Conservation (phyloP, 2,329 filamentous ascomycete genomes). For the Plenodomus tracheiphilus region DNA sequence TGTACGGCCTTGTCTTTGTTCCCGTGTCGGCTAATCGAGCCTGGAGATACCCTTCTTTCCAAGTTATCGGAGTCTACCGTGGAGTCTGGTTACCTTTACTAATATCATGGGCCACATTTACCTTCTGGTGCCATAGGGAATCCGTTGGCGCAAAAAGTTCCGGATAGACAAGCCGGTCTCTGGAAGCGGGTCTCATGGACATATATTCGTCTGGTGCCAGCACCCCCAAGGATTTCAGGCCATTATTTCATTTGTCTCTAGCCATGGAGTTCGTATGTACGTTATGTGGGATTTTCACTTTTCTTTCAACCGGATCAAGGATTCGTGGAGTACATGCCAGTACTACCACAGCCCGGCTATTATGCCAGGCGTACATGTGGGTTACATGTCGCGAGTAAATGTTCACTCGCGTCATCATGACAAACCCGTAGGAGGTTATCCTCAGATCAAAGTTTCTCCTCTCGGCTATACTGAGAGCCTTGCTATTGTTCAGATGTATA, state of each 20-base stretch:
- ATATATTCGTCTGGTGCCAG: constrained; percentile 12
- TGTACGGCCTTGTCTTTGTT: constrained; percentile 33
- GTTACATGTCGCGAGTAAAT: neutral
- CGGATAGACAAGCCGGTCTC: constrained; percentile 27
- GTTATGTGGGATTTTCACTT: constrained; percentile 17
- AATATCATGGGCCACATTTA: constrained; percentile 31
- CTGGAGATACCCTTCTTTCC: constrained; percentile 42
- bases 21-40: constrained; percentile 33
- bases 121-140: constrained; percentile 28
- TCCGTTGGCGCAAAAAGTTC: constrained; percentile 30
- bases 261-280: constrained; percentile 18
- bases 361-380: neutral
- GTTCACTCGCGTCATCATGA: neutral
- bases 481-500: constrained; percentile 38
- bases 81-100: constrained; percentile 33
- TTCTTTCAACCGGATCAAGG: constrained; percentile 4
- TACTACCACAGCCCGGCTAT: constrained; percentile 5
- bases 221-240: constrained; percentile 15
- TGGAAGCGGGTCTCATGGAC: constrained; percentile 19
- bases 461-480: constrained; percentile 11
- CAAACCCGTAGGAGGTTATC: neutral
- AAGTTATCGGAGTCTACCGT: constrained; percentile 35
- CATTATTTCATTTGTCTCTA: constrained; percentile 13
- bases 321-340: constrained; percentile 8
- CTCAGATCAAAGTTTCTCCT: constrained; percentile 7